Evolutionary conservation across 2,329 filamentous ascomycete genomes (phyloP).

Genomic region (Tympanopsis confertula): DNA sequence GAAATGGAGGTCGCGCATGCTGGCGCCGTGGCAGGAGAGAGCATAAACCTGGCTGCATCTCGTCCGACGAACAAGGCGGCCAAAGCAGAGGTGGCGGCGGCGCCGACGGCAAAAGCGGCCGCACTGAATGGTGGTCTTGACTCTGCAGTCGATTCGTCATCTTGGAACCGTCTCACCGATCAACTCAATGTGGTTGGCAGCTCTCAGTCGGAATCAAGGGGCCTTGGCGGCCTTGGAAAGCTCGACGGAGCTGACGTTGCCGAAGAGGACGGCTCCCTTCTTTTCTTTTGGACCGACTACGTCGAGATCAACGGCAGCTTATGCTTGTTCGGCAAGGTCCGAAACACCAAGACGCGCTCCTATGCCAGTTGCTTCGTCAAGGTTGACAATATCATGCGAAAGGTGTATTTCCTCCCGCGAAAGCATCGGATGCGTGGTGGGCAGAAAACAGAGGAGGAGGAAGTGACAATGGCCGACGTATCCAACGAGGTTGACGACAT

Average conservation of each 20-base stretch:
- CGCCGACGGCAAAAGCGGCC: conserved; percentile 69
- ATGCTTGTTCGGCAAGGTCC: conserved; percentile 90
- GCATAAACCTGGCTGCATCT: conserved; percentile 75
- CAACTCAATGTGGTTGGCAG: conserved; percentile 78
- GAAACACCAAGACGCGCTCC: conserved; percentile 68
- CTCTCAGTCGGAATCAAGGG: conserved; percentile 48
- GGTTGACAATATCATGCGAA: conserved; percentile 84
- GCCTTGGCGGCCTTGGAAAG: conserved; percentile 68
- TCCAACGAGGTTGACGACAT: conserved; percentile 79
- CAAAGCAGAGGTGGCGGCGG: conserved; percentile 55
- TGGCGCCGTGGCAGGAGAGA: conserved; percentile 54
- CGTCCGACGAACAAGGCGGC: conserved; percentile 65
- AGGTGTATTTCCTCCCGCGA: conserved; percentile 84
- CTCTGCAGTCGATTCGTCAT: conserved; percentile 60
- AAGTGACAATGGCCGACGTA: conserved; percentile 79
- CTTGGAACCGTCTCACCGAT: conserved; percentile 79
- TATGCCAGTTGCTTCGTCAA: conserved; percentile 93
- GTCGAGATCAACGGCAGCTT: conserved; percentile 82
- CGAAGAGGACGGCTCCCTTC: conserved; percentile 83
- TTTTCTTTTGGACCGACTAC: conserved; percentile 96
- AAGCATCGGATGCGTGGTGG: conserved; percentile 44
- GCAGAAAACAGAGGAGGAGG: conserved; percentile 61
- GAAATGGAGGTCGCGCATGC: conserved; percentile 80
- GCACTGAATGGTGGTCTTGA: conserved; percentile 44
- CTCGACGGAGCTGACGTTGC: conserved; percentile 72